phyloP scores from a whole-genome alignment of 192 early-diverging fungal species.

The Lobosporangium transversale region DNA sequence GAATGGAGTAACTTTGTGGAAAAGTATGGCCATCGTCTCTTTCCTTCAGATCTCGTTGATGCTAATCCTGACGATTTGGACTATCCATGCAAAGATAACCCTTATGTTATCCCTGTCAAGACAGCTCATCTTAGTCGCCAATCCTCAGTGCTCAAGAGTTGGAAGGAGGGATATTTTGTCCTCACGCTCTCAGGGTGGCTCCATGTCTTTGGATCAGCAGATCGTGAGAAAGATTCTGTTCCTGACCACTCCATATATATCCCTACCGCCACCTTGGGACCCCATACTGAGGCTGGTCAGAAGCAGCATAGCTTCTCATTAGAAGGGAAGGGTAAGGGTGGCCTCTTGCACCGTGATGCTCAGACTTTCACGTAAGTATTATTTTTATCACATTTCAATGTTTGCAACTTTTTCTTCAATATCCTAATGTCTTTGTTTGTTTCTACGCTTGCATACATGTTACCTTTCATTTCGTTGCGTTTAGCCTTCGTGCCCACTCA shows the following conservation, averaged over 20 bases:
- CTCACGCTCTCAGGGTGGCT: slow-evolving; percentile 58
- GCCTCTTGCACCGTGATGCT: slow-evolving; percentile 39
- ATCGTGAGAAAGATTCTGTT: slow-evolving; percentile 35
- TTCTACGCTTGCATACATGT: not conserved
- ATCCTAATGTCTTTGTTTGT: not conserved
- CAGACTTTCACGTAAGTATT: slow-evolving; percentile 41
- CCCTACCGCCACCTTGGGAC: slow-evolving; percentile 40
- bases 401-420: not conserved
- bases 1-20: slow-evolving; percentile 57
- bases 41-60: slow-evolving; percentile 52
- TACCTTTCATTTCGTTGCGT: too few species aligned
- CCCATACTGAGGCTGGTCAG: slow-evolving; percentile 42
- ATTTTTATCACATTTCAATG: not conserved
- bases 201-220: slow-evolving; percentile 50
- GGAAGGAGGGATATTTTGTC: slow-evolving; percentile 56
- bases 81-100: slow-evolving; percentile 56
- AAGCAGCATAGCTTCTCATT: slow-evolving; percentile 45
- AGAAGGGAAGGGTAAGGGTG: slow-evolving; percentile 43
- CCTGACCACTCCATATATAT: slow-evolving; percentile 57
- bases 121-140: slow-evolving; percentile 54
- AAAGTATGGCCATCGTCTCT: slow-evolving; percentile 42
- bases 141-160: slow-evolving; percentile 56
- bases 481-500: slow-evolving; percentile 32
- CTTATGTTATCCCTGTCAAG: slow-evolving; percentile 52
- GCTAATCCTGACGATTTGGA: slow-evolving; percentile 53